Percentiles rank a stretch among this genome's conserved stretches.
Evolutionary conservation across 345 rosid species (phyloP).

Genomic region (Citrus reticulata): DNA sequence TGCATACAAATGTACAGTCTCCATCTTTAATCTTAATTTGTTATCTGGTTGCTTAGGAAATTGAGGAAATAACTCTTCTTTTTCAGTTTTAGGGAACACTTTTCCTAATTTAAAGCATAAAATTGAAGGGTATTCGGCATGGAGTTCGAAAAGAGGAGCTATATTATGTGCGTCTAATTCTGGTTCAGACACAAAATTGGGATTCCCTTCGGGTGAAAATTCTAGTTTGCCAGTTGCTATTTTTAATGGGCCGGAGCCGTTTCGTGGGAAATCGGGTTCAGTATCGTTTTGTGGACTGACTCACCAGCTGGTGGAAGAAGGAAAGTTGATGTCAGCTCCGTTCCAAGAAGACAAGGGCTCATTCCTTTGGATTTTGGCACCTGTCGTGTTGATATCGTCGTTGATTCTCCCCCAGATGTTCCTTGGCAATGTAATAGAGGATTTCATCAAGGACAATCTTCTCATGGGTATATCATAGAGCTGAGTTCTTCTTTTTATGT

Average conservation of each 20-base stretch:
- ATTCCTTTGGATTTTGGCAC: constrained; percentile 73
- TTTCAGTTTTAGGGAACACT: neutral
- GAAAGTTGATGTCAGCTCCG: constrained; percentile 61
- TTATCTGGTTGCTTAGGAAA: neutral
- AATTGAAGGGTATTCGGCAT: neutral
- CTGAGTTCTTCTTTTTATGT: neutral
- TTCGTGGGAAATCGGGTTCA: constrained; percentile 79
- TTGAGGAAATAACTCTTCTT: neutral
- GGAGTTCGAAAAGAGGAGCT: constrained; percentile 25
- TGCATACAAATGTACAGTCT: constrained; percentile 28
- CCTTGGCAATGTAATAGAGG: constrained; percentile 50
- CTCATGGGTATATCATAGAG: constrained; percentile 32
- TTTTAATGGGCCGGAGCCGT: constrained; percentile 48
- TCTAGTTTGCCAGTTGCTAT: constrained; percentile 18
- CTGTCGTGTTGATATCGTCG: constrained; percentile 54
- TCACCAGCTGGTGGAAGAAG: constrained; percentile 74
- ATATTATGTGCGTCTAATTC: constrained; percentile 33
- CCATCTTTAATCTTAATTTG: neutral
- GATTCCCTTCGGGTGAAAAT: constrained; percentile 8
- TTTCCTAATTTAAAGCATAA: neutral
- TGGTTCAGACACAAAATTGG: constrained; percentile 18
- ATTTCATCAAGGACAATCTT: constrained; percentile 46
- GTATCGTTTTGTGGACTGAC: constrained; percentile 71
- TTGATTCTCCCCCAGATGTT: constrained; percentile 74
- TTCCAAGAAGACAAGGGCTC: constrained; percentile 63